Conservation (phyloP, 140 eudicot species). For the Erigeron philadelphicus region DNA sequence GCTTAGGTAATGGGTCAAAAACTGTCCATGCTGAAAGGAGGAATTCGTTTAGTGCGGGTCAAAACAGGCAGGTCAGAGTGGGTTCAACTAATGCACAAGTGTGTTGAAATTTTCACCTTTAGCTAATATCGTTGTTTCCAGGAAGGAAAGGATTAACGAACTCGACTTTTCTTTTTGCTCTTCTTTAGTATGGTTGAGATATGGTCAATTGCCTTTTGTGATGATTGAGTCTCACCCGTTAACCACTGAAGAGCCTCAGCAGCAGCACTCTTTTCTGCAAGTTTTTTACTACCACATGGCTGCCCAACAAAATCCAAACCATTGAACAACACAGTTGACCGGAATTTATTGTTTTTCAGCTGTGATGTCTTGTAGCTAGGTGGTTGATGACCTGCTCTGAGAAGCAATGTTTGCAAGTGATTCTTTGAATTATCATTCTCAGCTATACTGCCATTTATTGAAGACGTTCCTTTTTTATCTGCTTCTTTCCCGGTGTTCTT, state of each 20-base stretch:
- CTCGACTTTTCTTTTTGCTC: constrained; percentile 43
- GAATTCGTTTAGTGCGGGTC: too few species aligned
- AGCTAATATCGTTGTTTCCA: background rate
- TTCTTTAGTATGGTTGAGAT: constrained; percentile 61
- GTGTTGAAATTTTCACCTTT: background rate
- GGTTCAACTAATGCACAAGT: background rate
- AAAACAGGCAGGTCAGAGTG: too few species aligned
- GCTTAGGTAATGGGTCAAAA: too few species aligned
- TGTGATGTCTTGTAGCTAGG: constrained; percentile 73
- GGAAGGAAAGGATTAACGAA: constrained; percentile 27
- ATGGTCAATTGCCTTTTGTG: constrained; percentile 47
- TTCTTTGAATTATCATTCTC: constrained; percentile 60
- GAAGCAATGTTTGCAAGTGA: constrained; percentile 71
- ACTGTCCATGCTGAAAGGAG: too few species aligned
- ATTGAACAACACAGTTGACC: constrained; percentile 61
- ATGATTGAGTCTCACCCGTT: constrained; percentile 66
- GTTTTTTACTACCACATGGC: constrained; percentile 68
- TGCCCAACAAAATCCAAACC: constrained; percentile 80
- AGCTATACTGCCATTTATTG: constrained; percentile 24
- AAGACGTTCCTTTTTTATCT: constrained; percentile 14
- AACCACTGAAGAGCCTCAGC: constrained; percentile 78
- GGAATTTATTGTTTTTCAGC: constrained; percentile 60
- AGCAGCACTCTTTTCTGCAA: constrained; percentile 90
- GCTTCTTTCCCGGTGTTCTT: constrained; percentile 31
- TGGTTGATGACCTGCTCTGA: constrained; percentile 73